Base-by-base conservation (phyloP, 805 yeast species). In the Wickerhamiella galacta region DNA sequence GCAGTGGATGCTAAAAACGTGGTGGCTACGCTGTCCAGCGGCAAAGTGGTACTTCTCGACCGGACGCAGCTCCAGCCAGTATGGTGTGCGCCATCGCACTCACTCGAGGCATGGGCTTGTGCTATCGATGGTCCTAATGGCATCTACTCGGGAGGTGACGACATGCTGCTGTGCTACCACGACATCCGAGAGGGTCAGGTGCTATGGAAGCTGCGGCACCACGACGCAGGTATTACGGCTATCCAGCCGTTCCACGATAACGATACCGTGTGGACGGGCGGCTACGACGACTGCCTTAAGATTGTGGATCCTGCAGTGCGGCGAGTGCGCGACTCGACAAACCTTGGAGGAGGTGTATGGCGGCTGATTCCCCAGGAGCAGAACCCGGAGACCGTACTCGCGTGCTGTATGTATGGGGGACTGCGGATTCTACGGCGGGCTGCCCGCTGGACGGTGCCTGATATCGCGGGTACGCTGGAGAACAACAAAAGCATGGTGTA, bases 281-380 rank as follows among this genome's bases (percentile, higher is more conserved):
- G 93, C 0, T 87, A 87, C 52, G 98, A 87, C 53, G 96, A 87
- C 47, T 52, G 66, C 35, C 53, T 90, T 31, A 62, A 83, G 33
- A 54, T 68, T 1, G 57, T 81, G 23, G 95, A 85, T 53, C 48
- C 81, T 28, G 54, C 94, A 37, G 63, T 70, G 39, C 44, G 62
- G 11, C 65, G 48, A 43, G 57, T 44, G 42, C 60, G 51, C 4
- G 52, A 60, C 10, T 57, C 58, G 27, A 52, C 60, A 19, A 66
- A 74, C 30, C 57, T 90, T 3, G 85, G 82, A 1, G 96, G 98
- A 4, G 98, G 98, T 2, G 96, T 87, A 3, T 87, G 98, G 98
- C 61, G 94, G 45, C 61, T 90, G 37, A 57, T 72, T 6, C 94
- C 93, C 2, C 61, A 60, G 21, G 56, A 67, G 68, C 7, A 9